Conservation (phyloP, 2,329 filamentous ascomycete species). For the Ophiosphaerella korrae region DNA sequence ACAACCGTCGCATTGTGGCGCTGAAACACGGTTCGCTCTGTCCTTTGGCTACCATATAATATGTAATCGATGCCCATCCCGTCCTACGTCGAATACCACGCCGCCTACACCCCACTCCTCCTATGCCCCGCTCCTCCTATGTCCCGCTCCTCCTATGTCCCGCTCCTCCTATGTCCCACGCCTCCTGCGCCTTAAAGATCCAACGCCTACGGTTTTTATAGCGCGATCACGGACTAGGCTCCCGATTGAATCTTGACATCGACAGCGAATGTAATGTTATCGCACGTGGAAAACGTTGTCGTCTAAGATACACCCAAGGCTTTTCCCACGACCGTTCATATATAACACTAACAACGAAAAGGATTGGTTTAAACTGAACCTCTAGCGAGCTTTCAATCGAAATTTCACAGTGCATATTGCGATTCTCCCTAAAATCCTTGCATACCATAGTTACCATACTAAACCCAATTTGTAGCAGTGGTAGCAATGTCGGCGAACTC, state of each 20-base stretch:
- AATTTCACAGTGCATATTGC: slow-evolving; percentile 1
- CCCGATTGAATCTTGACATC: neutral
- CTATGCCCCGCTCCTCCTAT: too few relatives aligned
- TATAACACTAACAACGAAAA: neutral
- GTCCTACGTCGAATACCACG: neutral
- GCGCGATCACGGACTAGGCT: neutral
- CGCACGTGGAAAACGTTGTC: neutral
- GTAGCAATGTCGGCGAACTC: slow-evolving; percentile 4
- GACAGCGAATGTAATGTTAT: slow-evolving; percentile 2
- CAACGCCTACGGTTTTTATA: too few relatives aligned
- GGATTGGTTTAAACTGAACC: neutral
- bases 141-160: too few relatives aligned
- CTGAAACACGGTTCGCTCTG: neutral
- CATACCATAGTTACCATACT: neutral
- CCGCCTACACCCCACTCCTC: too few relatives aligned
- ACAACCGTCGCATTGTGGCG: neutral
- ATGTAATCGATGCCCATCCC: neutral
- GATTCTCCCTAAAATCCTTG: neutral
- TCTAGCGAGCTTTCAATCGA: neutral
- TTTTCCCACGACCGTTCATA: neutral
- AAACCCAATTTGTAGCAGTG: slow-evolving; percentile 1
- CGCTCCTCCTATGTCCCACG: neutral
- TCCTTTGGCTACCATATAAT: neutral
- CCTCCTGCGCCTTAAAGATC: neutral
- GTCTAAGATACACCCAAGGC: neutral